Evolutionary conservation across 1,284 basidiomycete species (phyloP), one percentile per base, ranked within the genome.

Genomic region (Ceratobasidium papillatum): DNA sequence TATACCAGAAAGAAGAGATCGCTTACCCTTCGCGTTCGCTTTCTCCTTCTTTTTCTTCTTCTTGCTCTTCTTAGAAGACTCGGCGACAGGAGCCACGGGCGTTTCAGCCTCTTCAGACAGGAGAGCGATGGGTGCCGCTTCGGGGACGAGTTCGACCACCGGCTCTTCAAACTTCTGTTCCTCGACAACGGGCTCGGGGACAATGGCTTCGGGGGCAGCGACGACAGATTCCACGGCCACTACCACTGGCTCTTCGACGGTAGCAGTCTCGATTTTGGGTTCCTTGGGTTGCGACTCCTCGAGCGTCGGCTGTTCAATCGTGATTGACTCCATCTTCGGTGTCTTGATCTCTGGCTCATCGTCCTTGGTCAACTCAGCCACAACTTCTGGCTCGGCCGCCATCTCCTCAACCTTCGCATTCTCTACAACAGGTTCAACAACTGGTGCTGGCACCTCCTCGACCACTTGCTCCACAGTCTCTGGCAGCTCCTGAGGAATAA

Each of bases 31-130:
- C 8, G 45, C 45, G 27, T 64, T 49, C 32, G 56, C 62, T 27
- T 47, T 47, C 14, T 64, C 62, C 62, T 64, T 49, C 38, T 47
- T 47, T 32, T 49, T 64, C 62, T 64, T 64, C 41, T 41, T 64
- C 43, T 49, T 64, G 43, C 22, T 64, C 43, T 64, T 64, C 62
- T 49, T 64, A 3, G 61, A 63, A 8, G 61, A 63, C 43, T 59
- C 56, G 32, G 45, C 43, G 47, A 66, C 64, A 14, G 64, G 64
- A 17, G 56, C 49, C 7, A 43, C 27, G 4, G 62, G 62, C 14
- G 45, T 27, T 27, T 64, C 62, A 32, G 45, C 11, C 30, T 17
- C 45, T 41, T 34, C 34, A 12, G 51, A 0, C 32, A 19, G 34
- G 27, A n/a, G 17, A 7, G 51, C 32, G 25, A 27, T 32, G 27